These are phyloP conservation scores for Candida pseudocylindracea DNA, from an alignment of 1,139 yeast genomes.

Conservation along the genomic window DNA sequence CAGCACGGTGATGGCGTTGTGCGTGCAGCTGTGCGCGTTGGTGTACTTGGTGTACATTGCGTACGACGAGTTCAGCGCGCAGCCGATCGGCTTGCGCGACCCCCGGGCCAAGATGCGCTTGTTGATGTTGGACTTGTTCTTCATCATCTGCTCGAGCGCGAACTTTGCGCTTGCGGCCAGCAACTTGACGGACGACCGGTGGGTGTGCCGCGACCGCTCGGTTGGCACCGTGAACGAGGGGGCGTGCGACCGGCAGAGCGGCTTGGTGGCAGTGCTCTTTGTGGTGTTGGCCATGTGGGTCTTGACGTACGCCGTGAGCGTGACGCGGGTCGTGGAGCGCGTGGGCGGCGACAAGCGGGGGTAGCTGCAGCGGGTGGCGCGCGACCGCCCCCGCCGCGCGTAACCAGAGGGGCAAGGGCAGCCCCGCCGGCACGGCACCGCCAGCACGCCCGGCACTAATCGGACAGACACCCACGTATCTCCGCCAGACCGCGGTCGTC, in stretches of 20 bases:
- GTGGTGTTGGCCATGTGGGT: slow-evolving; percentile 68
- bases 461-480: no score
- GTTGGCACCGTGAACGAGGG: slow-evolving; percentile 8
- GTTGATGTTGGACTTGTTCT: slow-evolving; percentile 55
- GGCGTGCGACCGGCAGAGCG: slow-evolving; percentile 61
- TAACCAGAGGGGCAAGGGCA: no score
- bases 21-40: slow-evolving; percentile 62
- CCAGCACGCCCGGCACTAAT: no score
- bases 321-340: slow-evolving; percentile 62
- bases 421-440: no score
- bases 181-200: slow-evolving; percentile 54
- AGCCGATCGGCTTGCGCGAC: slow-evolving; percentile 74
- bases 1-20: slow-evolving; percentile 26
- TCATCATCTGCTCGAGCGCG: slow-evolving; percentile 86
- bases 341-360: slow-evolving; percentile 11
- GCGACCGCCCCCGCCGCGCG: no score
- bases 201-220: slow-evolving; percentile 40
- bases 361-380: no score
- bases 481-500: no score
- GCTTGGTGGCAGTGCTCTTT: slow-evolving; percentile 59
- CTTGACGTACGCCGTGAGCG: slow-evolving; percentile 60
- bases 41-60: slow-evolving; percentile 64
- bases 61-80: slow-evolving; percentile 77
- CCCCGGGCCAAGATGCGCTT: slow-evolving; percentile 67
- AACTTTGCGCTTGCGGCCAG: slow-evolving; percentile 71